Evolutionary conservation across 1,139 yeast species (phyloP).

Genomic region (Eremothecium cymbalariae): DNA sequence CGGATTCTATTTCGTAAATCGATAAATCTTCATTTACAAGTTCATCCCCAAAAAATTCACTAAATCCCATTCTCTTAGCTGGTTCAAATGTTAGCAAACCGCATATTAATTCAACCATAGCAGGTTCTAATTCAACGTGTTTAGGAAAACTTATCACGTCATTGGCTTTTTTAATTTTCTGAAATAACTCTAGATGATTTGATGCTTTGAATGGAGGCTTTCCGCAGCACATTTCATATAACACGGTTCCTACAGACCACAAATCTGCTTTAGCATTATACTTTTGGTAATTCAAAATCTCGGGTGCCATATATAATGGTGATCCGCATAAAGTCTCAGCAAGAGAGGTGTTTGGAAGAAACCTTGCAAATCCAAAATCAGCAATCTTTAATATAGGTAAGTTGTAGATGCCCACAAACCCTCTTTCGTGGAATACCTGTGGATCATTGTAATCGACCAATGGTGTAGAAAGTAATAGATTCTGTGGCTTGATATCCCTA

Average conservation of each 20-base stretch:
- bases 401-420: conserved; percentile 76
- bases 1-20: conserved; percentile 29
- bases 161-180: conserved; percentile 73
- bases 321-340: conserved; percentile 98
- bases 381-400: conserved; percentile 88
- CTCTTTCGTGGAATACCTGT: conserved; percentile 44
- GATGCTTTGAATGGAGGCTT: conserved; percentile 92
- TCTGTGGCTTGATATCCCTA: conserved; percentile 92
- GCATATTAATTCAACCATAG: conserved; percentile 60
- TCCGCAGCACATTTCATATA: conserved; percentile 91
- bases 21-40: conserved; percentile 33
- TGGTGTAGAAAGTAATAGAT: conserved; percentile 71
- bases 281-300: conserved; percentile 84
- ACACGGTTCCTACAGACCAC: conserved; percentile 97
- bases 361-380: conserved; percentile 95
- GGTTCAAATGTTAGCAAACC: conserved; percentile 77
- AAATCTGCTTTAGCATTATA: conserved; percentile 95
- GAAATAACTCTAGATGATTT: conserved; percentile 80
- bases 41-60: conserved; percentile 67
- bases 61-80: conserved; percentile 76
- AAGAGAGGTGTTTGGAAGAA: conserved; percentile 82
- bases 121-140: conserved; percentile 38
- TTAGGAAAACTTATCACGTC: conserved; percentile 72
- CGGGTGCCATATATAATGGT: conserved; percentile 98
- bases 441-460: conserved; percentile 47